phyloP scores from a whole-genome alignment of 2,329 filamentous ascomycete genomes.

The Stachybotrys chartarum region DNA sequence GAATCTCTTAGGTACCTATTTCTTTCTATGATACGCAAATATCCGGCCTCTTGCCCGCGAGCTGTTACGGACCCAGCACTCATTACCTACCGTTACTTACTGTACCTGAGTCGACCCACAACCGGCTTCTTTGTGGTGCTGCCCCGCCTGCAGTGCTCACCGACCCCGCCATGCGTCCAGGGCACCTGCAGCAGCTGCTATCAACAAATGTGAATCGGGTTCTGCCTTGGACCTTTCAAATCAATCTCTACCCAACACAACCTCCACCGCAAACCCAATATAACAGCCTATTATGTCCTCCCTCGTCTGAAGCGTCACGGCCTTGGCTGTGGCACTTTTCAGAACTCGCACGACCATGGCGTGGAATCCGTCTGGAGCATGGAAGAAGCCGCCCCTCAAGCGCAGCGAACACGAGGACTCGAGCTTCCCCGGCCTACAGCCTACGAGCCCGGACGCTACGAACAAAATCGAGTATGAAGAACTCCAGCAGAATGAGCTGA shows the following conservation, averaged over 20 bases:
- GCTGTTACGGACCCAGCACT: no score
- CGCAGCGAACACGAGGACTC: slow-evolving; percentile 36
- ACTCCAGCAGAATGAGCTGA: slow-evolving; percentile 79
- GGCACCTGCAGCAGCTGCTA: background rate
- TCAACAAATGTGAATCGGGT: background rate
- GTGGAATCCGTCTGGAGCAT: slow-evolving; percentile 39
- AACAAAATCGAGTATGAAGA: slow-evolving; percentile 65
- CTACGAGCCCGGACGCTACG: slow-evolving; percentile 30
- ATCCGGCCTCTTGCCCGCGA: no score
- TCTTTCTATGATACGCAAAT: no score
- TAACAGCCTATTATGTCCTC: slow-evolving; percentile 31
- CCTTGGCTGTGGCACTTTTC: slow-evolving; percentile 44
- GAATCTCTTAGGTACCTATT: no score
- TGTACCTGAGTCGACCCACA: no score
- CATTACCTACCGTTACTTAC: no score
- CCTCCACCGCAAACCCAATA: slow-evolving; percentile 6
- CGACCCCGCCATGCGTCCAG: background rate
- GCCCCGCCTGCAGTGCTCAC: background rate
- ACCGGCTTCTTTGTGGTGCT: background rate
- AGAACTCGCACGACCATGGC: slow-evolving; percentile 36
- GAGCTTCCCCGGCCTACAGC: slow-evolving; percentile 45
- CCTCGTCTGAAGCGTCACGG: slow-evolving; percentile 41
- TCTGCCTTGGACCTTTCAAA: slow-evolving; percentile 1
- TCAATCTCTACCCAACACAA: slow-evolving; percentile 6
- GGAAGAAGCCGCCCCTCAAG: slow-evolving; percentile 39